These are phyloP conservation scores for Talaromyces sp. DNA, from an alignment of 2,329 filamentous ascomycete genomes.

Conservation along the genomic window DNA sequence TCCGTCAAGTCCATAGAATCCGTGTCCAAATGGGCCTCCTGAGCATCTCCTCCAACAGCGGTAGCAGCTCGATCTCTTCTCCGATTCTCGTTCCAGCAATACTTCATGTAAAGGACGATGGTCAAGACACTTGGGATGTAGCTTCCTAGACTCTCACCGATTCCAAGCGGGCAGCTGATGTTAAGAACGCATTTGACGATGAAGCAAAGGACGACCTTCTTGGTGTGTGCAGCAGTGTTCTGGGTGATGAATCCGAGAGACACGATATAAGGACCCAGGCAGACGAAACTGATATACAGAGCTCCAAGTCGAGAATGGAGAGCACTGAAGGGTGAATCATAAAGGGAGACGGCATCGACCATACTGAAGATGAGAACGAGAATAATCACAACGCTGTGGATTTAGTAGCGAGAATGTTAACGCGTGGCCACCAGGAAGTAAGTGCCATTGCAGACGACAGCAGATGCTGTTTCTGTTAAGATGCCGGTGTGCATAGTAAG, in stretches of 20 bases:
- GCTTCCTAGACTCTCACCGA: neutral
- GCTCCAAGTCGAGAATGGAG: slow-evolving; percentile 15
- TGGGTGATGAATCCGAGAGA: neutral
- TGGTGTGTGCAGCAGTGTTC: neutral
- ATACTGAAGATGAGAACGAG: neutral
- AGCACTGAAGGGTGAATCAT: neutral
- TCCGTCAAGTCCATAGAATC: neutral
- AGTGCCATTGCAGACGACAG: neutral
- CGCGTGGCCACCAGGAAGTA: neutral
- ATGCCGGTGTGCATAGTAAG: slow-evolving; percentile 36
- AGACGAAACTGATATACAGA: slow-evolving; percentile 47
- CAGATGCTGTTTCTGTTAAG: slow-evolving; percentile 46
- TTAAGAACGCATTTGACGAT: neutral
- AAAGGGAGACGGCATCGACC: neutral
- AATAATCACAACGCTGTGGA: neutral
- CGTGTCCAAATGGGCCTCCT: neutral
- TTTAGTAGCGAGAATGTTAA: slow-evolving; percentile 43
- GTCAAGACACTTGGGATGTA: neutral
- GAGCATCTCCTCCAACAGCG: neutral
- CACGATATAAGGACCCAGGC: slow-evolving; percentile 50
- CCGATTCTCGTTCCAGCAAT: slow-evolving; percentile 50
- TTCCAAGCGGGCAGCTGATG: slow-evolving; percentile 30
- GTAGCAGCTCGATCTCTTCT: slow-evolving; percentile 43
- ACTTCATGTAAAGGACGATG: neutral
- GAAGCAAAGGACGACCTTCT: neutral